Evolutionary conservation across 2,329 filamentous ascomycete species (phyloP).

Genomic region (Stemphylium beticola): DNA sequence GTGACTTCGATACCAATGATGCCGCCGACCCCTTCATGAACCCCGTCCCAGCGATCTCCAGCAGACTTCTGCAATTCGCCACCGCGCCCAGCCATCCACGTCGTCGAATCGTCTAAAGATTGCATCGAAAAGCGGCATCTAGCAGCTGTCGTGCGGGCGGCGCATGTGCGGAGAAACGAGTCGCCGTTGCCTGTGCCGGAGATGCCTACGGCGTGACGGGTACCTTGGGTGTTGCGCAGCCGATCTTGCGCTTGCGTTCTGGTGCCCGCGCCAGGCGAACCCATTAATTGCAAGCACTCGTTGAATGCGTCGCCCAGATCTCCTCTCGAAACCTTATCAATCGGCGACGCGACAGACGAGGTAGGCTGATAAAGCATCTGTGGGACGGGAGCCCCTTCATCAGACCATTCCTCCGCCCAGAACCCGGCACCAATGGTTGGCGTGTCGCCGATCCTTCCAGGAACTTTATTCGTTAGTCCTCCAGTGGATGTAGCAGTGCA

Average conservation of each 20-base stretch:
- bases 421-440: conserved; percentile 84
- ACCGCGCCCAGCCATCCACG: conserved; percentile 69
- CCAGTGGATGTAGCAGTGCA: conserved; percentile 73
- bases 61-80: conserved; percentile 79
- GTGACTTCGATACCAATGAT: conserved; percentile 80
- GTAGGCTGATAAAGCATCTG: conserved; percentile 30
- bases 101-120: conserved; percentile 65
- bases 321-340: conserved; percentile 37
- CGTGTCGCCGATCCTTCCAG: conserved; percentile 84
- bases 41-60: conserved; percentile 72
- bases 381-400: conserved; percentile 47
- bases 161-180: conserved; percentile 76
- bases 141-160: conserved; percentile 73
- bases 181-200: conserved; percentile 90
- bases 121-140: conserved; percentile 68
- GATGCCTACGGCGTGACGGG: conserved; percentile 59
- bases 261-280: conserved; percentile 43
- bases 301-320: conserved; percentile 59
- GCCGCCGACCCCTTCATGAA: conserved; percentile 81
- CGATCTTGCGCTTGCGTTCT: neutral
- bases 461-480: conserved; percentile 87
- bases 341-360: conserved; percentile 19
- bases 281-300: conserved; percentile 63
- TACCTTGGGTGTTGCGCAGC: conserved; percentile 8
- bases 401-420: conserved; percentile 84